Percentiles rank a stretch among this genome's conserved stretches.
Evolutionary conservation across 163 green algal genomes (phyloP).

Genomic region (Chlorella variabilis): DNA sequence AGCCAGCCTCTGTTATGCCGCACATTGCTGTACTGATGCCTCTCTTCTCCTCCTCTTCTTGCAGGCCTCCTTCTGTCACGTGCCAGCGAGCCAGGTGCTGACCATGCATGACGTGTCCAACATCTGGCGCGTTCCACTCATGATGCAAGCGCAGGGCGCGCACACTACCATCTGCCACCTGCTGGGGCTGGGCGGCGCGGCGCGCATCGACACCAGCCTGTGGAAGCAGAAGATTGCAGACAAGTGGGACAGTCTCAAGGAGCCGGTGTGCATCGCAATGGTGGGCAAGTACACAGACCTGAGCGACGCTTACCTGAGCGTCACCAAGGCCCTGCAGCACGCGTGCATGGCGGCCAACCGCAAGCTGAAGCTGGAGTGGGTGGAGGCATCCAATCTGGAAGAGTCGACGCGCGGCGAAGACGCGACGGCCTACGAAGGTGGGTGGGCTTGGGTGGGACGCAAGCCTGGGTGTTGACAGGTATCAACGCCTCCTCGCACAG

Average conservation of each 20-base stretch:
- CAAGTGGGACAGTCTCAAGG: constrained; percentile 81
- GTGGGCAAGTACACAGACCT: constrained; percentile 99
- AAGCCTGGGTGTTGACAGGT: too few relatives aligned
- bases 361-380: constrained; percentile 91
- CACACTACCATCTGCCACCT: constrained; percentile 81
- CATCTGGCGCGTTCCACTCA: constrained; percentile 97
- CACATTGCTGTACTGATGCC: too few relatives aligned
- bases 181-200: constrained; percentile 60
- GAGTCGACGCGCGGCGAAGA: constrained; percentile 52
- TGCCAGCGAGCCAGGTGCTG: constrained; percentile 84
- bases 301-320: constrained; percentile 95
- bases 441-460: not conserved
- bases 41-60: not conserved
- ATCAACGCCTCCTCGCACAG: too few relatives aligned
- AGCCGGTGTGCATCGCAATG: constrained; percentile 81
- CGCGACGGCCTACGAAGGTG: constrained; percentile 38
- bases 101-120: constrained; percentile 98
- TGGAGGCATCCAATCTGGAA: constrained; percentile 92
- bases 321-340: constrained; percentile 98
- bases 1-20: too few relatives aligned
- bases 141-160: constrained; percentile 86
- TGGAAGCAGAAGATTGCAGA: constrained; percentile 85
- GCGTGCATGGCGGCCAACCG: constrained; percentile 86
- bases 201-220: constrained; percentile 70
- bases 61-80: constrained; percentile 93